Evolutionary conservation across 2,329 filamentous ascomycete genomes (phyloP), one percentile per base, ranked within the genome.

Genomic region (Aspergillus sp.): DNA sequence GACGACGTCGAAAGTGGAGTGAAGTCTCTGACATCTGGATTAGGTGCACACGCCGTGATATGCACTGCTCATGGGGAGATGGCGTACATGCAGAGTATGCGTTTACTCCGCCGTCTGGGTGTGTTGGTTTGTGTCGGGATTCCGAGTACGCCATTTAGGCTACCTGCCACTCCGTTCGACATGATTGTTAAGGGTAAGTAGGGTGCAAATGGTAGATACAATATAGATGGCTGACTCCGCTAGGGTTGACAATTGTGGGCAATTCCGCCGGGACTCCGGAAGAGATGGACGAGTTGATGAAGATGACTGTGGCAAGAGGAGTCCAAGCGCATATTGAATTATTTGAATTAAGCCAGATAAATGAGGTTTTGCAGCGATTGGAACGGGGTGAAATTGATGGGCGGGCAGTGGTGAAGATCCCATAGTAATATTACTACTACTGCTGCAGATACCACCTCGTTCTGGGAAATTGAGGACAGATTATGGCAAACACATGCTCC

Each of bases 71-170:
- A 74, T n/a, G 66, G 63, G 19, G 70, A 73, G 47, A 59, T 60
- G 13, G 71, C 72, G 7, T 76, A 76, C 51, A 56, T 59, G 25
- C 70, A 74, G 48, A 73, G 71, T 30, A 65, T 72, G 47, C 61
- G 65, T 9, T 62, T 75, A 41, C 60, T 73, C n/a, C 64, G 73
- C 7, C 69, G 68, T 5, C 63, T 69, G n/a, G 73, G 73, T 0
- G 73, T 74, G 0, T 63, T 75, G 32, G 72, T 75, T 1, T 75
- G 73, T 30, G 72, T 75, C 4, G 73, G 73, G 1, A 63, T 75
- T 33, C 73, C 73, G 7, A 71, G 66, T 42, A 57, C 63, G 4
- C 65, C 64, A 3, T 74, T 72, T 51, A 65, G 66, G 53, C 61
- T 76, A 15, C 72, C 72, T 4, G 71, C 73, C 50, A 69, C 68